A percentile compares a stretch with the other conserved stretches of the same genome.
Conservation (phyloP, 139 green algal genomes). For the Marvania coccoides region DNA sequence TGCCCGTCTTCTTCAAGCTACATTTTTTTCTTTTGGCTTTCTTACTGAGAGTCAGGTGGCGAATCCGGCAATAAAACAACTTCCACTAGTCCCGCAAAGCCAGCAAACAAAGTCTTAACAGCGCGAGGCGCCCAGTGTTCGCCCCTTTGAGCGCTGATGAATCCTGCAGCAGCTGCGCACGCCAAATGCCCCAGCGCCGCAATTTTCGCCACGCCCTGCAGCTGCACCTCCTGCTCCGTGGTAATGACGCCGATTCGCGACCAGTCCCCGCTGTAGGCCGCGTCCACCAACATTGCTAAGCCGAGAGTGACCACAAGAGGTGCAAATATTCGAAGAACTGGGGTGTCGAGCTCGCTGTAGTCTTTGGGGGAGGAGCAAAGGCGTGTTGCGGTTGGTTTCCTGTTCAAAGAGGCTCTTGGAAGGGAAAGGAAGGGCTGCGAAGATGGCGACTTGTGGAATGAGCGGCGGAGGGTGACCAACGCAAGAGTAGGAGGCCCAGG, state of each 20-base stretch:
- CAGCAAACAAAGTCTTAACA: not conserved
- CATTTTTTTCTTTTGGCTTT: constrained; percentile 1
- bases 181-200: not conserved
- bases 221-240: constrained; percentile 6
- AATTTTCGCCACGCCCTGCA: not conserved
- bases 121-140: not conserved
- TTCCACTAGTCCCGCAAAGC: not conserved
- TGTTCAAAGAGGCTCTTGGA: too few species aligned
- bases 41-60: too few species aligned
- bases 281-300: constrained; percentile 25
- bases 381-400: too few species aligned
- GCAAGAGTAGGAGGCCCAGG: too few species aligned
- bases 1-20: not conserved
- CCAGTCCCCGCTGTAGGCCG: constrained; percentile 36
- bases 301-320: not conserved
- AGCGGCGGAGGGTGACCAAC: too few species aligned
- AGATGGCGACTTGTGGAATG: too few species aligned
- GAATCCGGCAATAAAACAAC: not conserved
- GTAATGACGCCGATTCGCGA: constrained; percentile 37
- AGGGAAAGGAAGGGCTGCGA: too few species aligned
- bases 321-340: not conserved
- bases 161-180: not conserved
- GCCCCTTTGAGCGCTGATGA: not conserved
- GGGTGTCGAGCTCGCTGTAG: not conserved
- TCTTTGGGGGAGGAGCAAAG: too few species aligned